These are phyloP conservation scores for Apiotrichum brassicae DNA, from an alignment of 1,284 basidiomycete genomes.

Conservation along the genomic window DNA sequence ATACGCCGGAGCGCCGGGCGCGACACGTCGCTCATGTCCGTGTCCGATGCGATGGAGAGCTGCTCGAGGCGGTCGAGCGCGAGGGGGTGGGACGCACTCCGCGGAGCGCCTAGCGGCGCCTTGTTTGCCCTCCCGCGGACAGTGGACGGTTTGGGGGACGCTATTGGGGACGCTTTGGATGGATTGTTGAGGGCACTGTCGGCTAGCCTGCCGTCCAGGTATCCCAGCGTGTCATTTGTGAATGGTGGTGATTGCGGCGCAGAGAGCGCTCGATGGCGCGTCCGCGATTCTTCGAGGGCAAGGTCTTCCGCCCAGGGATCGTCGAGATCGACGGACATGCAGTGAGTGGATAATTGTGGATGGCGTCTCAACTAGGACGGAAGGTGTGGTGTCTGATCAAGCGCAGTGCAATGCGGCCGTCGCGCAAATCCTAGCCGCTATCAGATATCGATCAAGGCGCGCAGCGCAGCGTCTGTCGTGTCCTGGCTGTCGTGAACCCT, in stretches of 20 bases:
- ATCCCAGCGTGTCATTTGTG: neutral
- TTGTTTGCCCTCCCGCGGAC: neutral
- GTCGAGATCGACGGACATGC: conserved; percentile 3
- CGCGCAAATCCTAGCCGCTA: too few species aligned
- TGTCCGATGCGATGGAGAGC: neutral
- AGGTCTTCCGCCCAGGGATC: conserved; percentile 1
- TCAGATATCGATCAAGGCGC: too few species aligned
- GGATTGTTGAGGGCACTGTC: too few species aligned
- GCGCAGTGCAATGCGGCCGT: too few species aligned
- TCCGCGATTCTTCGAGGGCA: neutral
- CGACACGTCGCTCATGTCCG: conserved; percentile 20
- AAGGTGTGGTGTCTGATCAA: too few species aligned
- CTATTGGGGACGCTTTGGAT: neutral
- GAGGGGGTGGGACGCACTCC: conserved; percentile 10
- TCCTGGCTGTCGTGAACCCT: too few species aligned
- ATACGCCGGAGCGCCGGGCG: conserved; percentile 33
- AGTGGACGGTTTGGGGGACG: neutral
- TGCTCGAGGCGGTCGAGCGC: neutral
- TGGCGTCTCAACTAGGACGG: too few species aligned
- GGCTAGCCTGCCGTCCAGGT: neutral
- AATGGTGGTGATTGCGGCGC: neutral
- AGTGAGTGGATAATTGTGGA: neutral
- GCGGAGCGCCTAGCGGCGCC: neutral
- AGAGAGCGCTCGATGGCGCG: neutral
- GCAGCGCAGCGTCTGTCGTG: too few species aligned